Conservation (phyloP, 73 alveolate genomes). For the Symbiodinium natans region DNA sequence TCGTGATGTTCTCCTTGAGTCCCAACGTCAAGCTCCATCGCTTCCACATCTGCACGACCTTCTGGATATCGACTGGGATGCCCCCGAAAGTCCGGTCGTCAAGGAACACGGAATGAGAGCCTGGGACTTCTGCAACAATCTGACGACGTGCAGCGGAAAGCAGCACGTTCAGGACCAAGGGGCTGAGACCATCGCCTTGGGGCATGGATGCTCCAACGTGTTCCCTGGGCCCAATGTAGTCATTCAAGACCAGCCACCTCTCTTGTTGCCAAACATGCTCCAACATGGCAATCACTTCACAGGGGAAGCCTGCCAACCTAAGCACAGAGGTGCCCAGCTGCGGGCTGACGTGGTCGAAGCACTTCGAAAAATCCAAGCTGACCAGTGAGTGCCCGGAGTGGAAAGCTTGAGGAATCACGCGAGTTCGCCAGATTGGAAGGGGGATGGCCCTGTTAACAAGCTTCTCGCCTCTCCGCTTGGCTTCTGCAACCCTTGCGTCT, state of each 20-base stretch:
- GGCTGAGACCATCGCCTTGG: background rate
- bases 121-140: no score
- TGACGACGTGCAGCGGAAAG: no score
- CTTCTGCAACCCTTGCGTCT: no score
- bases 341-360: background rate
- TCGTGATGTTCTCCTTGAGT: background rate
- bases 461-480: no score
- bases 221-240: background rate
- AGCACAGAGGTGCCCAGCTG: background rate
- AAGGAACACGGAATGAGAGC: background rate
- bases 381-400: no score
- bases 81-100: background rate
- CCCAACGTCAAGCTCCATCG: background rate
- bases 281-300: background rate
- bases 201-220: background rate
- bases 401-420: no score
- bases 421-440: no score
- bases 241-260: background rate
- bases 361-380: background rate
- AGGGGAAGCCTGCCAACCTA: background rate
- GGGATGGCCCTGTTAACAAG: no score
- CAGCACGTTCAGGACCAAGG: background rate
- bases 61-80: background rate
- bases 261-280: background rate
- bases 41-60: background rate